Evolutionary conservation across 345 rosid genomes (phyloP).

Genomic region (Ceriops tagal): DNA sequence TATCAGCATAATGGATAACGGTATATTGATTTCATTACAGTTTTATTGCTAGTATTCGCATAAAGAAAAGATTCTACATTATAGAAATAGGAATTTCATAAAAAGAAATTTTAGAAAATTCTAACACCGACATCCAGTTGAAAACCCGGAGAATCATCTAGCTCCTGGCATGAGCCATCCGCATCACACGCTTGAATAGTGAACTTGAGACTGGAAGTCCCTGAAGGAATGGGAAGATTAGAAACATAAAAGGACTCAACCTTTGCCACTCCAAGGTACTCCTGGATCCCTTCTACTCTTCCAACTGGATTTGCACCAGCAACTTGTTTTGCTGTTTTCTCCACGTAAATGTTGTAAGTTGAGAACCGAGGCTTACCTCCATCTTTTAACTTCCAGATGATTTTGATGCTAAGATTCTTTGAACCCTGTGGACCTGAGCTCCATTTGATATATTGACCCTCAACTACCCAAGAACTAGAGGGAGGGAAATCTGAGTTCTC

Average conservation of each 20-base stretch:
- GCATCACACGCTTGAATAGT: slow-evolving; percentile 43
- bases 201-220: slow-evolving; percentile 41
- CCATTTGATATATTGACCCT: slow-evolving; percentile 48
- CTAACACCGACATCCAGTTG: slow-evolving; percentile 28
- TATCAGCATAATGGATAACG: no score
- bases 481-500: slow-evolving; percentile 39
- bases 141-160: slow-evolving; percentile 50
- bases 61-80: no score
- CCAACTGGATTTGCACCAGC: slow-evolving; percentile 18
- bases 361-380: slow-evolving; percentile 20
- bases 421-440: slow-evolving; percentile 35
- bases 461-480: slow-evolving; percentile 46
- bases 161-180: slow-evolving; percentile 37
- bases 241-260: slow-evolving; percentile 58
- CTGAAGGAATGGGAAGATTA: slow-evolving; percentile 40
- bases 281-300: slow-evolving; percentile 16
- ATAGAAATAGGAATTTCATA: no score
- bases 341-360: slow-evolving; percentile 53
- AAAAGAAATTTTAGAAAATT: no score
- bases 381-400: slow-evolving; percentile 50
- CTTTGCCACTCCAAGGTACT: slow-evolving; percentile 56
- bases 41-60: no score
- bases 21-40: no score
- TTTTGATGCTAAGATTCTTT: slow-evolving; percentile 45
- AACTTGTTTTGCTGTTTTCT: slow-evolving; percentile 28